Evolutionary conservation across 805 yeast species (phyloP).

Genomic region (Scheffersomyces amazonensis): DNA sequence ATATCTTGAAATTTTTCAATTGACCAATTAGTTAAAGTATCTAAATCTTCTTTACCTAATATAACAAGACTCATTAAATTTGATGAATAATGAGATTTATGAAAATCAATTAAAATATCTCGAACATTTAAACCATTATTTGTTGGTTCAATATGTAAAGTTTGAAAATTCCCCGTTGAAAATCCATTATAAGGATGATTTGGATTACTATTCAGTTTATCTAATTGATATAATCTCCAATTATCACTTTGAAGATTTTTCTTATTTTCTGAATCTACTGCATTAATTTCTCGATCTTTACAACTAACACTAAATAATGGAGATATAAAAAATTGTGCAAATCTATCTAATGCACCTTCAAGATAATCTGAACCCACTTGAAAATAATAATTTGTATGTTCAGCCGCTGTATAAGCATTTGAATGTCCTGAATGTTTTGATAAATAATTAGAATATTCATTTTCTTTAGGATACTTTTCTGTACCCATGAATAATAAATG

Average conservation of each 20-base stretch:
- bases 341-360: constrained; percentile 87
- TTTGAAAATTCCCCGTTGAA: constrained; percentile 81
- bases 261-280: constrained; percentile 94
- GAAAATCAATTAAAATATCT: constrained; percentile 74
- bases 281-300: constrained; percentile 88
- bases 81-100: constrained; percentile 71
- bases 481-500: constrained; percentile 79
- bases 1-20: constrained; percentile 61
- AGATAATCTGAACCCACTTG: constrained; percentile 75
- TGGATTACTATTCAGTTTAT: constrained; percentile 68
- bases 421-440: constrained; percentile 85
- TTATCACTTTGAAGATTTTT: constrained; percentile 86
- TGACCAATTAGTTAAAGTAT: constrained; percentile 70
- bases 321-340: constrained; percentile 84
- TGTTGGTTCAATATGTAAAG: constrained; percentile 68
- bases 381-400: constrained; percentile 87
- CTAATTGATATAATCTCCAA: constrained; percentile 88
- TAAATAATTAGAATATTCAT: constrained; percentile 69
- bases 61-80: constrained; percentile 86
- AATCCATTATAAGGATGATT: constrained; percentile 84
- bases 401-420: constrained; percentile 88
- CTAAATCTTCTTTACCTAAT: constrained; percentile 77
- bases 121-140: constrained; percentile 68
- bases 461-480: constrained; percentile 68
- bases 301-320: constrained; percentile 76